These are phyloP conservation scores for Tulasnella sp. DNA, from an alignment of 768 basidiomycete genomes.

Conservation along the genomic window DNA sequence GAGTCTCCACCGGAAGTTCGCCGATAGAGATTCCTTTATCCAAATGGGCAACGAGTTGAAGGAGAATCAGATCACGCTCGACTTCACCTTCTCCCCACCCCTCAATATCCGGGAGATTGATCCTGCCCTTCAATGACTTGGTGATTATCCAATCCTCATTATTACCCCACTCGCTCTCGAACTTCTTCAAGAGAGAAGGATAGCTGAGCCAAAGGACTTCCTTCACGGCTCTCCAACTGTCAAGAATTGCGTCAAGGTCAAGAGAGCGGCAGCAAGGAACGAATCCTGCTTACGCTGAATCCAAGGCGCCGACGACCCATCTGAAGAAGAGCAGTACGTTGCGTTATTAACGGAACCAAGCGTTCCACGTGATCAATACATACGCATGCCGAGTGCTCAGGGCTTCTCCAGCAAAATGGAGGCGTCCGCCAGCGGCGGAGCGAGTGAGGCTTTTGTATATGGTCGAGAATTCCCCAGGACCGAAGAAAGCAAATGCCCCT, in stretches of 20 bases:
- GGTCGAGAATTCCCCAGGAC: conserved; percentile 40
- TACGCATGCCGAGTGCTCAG: conserved; percentile 40
- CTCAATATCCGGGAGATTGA: not conserved
- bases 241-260: not conserved
- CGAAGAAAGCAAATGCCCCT: conserved; percentile 45
- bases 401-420: conserved; percentile 42
- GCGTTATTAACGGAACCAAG: not conserved
- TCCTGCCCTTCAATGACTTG: too few relatives aligned
- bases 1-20: not conserved
- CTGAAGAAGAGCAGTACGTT: not conserved
- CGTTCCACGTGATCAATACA: not conserved
- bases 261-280: not conserved
- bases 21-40: not conserved
- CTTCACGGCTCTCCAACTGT: conserved; percentile 33
- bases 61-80: not conserved
- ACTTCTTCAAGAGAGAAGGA: conserved; percentile 23
- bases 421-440: conserved; percentile 36
- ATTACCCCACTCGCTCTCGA: conserved; percentile 36
- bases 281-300: conserved; percentile 36
- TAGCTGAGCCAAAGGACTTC: conserved; percentile 27
- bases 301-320: conserved; percentile 43
- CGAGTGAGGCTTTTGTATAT: conserved; percentile 37
- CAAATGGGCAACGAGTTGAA: not conserved
- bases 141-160: too few relatives aligned
- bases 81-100: not conserved